Conservation (phyloP, 1,284 basidiomycete genomes). For the Puccinia hordei region DNA sequence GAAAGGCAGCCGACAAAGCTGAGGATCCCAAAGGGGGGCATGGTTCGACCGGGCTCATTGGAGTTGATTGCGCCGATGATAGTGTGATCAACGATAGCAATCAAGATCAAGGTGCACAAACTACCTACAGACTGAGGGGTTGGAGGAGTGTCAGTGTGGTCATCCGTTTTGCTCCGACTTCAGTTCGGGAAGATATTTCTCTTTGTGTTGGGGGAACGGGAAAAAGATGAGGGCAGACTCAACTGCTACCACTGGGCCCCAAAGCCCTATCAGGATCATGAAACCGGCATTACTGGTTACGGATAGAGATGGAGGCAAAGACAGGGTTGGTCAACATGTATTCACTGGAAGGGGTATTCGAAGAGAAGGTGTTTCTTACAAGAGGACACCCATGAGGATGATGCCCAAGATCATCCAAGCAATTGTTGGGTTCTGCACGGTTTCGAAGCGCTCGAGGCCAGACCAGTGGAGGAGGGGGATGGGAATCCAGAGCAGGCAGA, state of each 20-base stretch:
- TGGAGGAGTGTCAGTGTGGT: too few relatives aligned
- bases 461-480: conserved; percentile 21
- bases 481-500: conserved; percentile 21
- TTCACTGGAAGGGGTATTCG: not conserved
- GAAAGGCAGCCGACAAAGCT: not conserved
- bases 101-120: conserved; percentile 4
- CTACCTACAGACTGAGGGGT: not conserved
- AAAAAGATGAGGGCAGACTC: not conserved
- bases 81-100: conserved; percentile 12
- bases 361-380: not conserved
- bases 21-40: not conserved
- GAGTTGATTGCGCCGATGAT: conserved; percentile 3
- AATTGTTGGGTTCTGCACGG: conserved; percentile 4
- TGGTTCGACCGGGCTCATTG: not conserved
- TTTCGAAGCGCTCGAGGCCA: conserved; percentile 8
- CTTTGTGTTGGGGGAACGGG: not conserved
- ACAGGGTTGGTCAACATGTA: not conserved
- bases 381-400: conserved; percentile 27
- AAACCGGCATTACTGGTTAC: conserved; percentile 23
- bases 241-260: conserved; percentile 41
- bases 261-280: conserved; percentile 36
- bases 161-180: too few relatives aligned
- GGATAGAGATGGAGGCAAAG: too few relatives aligned
- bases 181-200: too few relatives aligned
- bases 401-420: conserved; percentile 33